These are phyloP conservation scores for Parastagonospora avenae DNA, from an alignment of 2,329 filamentous ascomycete species.

Conservation along the genomic window DNA sequence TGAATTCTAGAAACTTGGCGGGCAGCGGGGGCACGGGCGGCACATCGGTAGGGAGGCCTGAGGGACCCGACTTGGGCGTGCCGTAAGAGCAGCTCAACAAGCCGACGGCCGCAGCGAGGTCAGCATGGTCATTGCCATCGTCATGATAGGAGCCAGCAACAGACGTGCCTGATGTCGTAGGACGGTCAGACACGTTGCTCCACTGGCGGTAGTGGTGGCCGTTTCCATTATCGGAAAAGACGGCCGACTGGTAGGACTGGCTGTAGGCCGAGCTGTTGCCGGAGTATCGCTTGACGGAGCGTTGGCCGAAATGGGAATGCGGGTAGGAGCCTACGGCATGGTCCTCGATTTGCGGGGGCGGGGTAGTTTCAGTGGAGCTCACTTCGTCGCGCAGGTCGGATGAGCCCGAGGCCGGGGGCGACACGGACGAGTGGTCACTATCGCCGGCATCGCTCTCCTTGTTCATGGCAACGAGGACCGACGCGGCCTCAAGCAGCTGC, in stretches of 20 bases:
- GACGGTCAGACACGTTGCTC: slow-evolving; percentile 72
- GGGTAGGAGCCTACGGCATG: slow-evolving; percentile 58
- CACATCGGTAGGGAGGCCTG: slow-evolving; percentile 70
- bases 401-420: slow-evolving; percentile 79
- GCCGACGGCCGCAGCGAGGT: slow-evolving; percentile 87
- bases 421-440: slow-evolving; percentile 82
- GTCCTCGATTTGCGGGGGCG: slow-evolving; percentile 76
- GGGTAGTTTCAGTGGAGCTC: slow-evolving; percentile 91
- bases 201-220: slow-evolving; percentile 70
- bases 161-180: slow-evolving; percentile 69
- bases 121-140: slow-evolving; percentile 72
- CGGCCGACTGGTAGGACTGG: slow-evolving; percentile 80
- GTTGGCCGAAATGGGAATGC: slow-evolving; percentile 40
- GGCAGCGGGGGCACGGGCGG: slow-evolving; percentile 89
- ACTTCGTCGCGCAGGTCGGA: slow-evolving; percentile 76
- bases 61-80: slow-evolving; percentile 71
- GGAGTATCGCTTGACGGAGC: slow-evolving; percentile 52
- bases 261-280: slow-evolving; percentile 61
- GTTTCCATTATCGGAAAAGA: slow-evolving; percentile 61
- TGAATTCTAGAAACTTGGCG: slow-evolving; percentile 72
- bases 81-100: slow-evolving; percentile 90
- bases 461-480: slow-evolving; percentile 94
- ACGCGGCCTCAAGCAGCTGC: slow-evolving; percentile 93
- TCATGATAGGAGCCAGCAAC: slow-evolving; percentile 69
- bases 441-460: slow-evolving; percentile 63